Evolutionary conservation across 805 yeast species (phyloP).

Genomic region (Cyberlindnera mississippiensis): DNA sequence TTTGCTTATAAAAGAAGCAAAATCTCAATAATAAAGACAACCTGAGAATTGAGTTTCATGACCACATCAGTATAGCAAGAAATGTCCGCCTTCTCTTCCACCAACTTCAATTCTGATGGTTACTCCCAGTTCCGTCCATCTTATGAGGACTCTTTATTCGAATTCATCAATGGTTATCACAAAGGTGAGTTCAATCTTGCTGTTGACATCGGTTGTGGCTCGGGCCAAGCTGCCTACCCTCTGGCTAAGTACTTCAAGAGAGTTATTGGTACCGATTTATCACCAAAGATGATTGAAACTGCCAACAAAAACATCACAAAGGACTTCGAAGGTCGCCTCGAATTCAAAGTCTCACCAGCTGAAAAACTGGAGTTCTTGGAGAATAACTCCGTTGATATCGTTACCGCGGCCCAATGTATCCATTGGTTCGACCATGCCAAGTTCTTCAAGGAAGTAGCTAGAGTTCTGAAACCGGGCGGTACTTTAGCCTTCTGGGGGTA

Average conservation of each 20-base stretch:
- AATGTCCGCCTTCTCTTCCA: conserved; percentile 64
- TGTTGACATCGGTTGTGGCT: conserved; percentile 77
- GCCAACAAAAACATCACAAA: conserved; percentile 33
- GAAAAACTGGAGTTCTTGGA: conserved; percentile 26
- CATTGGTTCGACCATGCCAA: conserved; percentile 72
- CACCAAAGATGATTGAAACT: conserved; percentile 49
- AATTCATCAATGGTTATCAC: conserved; percentile 40
- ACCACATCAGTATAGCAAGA: not conserved
- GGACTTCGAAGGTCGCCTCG: conserved; percentile 13
- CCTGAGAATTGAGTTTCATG: not conserved
- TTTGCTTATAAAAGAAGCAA: too few species aligned
- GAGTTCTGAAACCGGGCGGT: conserved; percentile 55
- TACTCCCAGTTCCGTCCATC: conserved; percentile 64
- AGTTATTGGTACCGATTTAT: conserved; percentile 62
- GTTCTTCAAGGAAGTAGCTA: conserved; percentile 47
- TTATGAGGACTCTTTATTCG: conserved; percentile 53
- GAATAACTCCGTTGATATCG: conserved; percentile 49
- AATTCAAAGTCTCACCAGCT: conserved; percentile 25
- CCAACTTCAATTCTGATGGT: conserved; percentile 44
- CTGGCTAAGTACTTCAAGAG: conserved; percentile 39
- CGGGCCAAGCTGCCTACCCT: conserved; percentile 68
- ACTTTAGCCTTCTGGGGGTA: conserved; percentile 79
- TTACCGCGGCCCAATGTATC: conserved; percentile 80
- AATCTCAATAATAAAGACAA: too few species aligned
- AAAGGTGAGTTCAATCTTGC: conserved; percentile 35